phyloP scores from a whole-genome alignment of 768 basidiomycete genomes.

The Peribolospora kevripleyi region DNA sequence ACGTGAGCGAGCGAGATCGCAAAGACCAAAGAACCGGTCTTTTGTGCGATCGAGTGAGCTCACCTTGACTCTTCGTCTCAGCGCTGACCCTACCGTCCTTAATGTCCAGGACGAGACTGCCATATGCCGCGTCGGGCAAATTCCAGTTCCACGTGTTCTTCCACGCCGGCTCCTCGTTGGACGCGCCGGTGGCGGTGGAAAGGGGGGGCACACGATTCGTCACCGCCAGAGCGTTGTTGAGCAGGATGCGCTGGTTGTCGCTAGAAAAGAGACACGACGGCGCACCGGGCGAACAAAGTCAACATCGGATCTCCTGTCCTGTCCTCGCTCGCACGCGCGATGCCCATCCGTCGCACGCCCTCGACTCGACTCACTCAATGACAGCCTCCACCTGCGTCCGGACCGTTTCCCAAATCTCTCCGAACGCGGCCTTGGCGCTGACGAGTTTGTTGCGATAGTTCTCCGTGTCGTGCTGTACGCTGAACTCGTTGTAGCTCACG shows the following conservation, averaged over 20 bases:
- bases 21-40: no score
- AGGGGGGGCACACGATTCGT: conserved; percentile 50
- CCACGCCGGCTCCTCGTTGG: conserved; percentile 69
- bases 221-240: conserved; percentile 72
- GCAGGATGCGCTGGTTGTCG: conserved; percentile 59
- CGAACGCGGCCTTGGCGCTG: conserved; percentile 55
- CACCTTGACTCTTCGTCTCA: conserved; percentile 79
- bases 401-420: conserved; percentile 85
- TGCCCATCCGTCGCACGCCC: not conserved
- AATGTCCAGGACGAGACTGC: conserved; percentile 63
- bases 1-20: not conserved
- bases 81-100: conserved; percentile 78
- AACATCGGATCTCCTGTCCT: not conserved
- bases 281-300: no score
- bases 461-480: conserved; percentile 69
- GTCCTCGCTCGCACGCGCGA: not conserved
- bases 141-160: conserved; percentile 99
- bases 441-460: conserved; percentile 58
- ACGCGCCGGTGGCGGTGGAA: conserved; percentile 26
- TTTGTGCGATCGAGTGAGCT: conserved; percentile 13
- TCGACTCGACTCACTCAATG: conserved; percentile 34
- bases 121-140: conserved; percentile 81
- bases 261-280: conserved; percentile 11
- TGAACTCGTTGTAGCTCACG: conserved; percentile 88
- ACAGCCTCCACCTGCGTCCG: conserved; percentile 72